Base-by-base conservation (phyloP, 1,284 basidiomycete species). In the Heterobasidion parviporum region DNA sequence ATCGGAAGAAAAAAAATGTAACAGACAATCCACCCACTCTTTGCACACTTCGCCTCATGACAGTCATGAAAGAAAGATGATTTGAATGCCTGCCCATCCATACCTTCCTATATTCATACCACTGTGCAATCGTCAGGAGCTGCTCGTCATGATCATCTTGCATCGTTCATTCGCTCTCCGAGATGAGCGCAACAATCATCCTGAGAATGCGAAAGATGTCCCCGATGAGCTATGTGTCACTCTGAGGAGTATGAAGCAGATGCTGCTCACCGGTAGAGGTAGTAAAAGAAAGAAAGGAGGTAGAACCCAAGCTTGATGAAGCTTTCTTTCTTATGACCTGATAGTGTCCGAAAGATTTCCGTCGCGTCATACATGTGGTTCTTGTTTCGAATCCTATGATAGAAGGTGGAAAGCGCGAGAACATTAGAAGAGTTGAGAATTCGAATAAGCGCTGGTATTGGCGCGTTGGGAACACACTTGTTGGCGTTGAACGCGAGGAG, bases 351-450 rank as follows among this genome's bases (percentile, higher is more conserved):
- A 82, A 99, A 99, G 65, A 99, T 99, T 73, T 99, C 97, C 35
- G 97, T 99, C 54, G 96, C 96, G 71, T 99, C 96, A 69, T 98
- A 96, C 91, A 98, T 96, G 74, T 98, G 95, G 67, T 90, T 90
- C 68, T 94, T 94, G 71, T 87, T 87, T 67, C 91, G 82, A 68
- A 98, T 93, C 74, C 94, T 98, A 56, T 38, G 15, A 44, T 48
- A 46, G n/a, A 48, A 52, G 26, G 55, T n/a, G 8, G 38, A 41
- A 50, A 43, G 52, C 43, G 35, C 45, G 53, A 38, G 15, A 36
- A 46, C 26, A 26, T 26, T 26, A n/a, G 38, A 41, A 41, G 38
- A 41, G n/a, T 26, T 26, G 12, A n/a, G 44, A 47, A 15, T 20
- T 33, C 44, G 32, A 26, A 47, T 14, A 12, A 16, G 34, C 14